Conservation (phyloP, 2,329 filamentous ascomycete species). For the Hirsutella thompsonii region DNA sequence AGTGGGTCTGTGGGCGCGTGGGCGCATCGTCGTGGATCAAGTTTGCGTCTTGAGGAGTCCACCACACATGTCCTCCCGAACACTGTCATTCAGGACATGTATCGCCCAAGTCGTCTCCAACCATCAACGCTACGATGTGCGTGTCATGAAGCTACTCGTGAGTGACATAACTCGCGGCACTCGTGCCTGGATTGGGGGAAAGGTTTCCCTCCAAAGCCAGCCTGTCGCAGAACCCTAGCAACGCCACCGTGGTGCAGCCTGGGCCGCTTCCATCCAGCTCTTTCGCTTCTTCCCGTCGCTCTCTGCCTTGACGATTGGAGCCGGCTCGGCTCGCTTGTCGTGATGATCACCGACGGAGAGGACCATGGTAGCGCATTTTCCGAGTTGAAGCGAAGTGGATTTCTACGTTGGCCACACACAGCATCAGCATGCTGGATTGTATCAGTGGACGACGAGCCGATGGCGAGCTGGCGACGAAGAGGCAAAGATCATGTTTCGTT, state of each 20-base stretch:
- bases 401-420: too few species aligned
- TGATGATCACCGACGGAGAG: not conserved
- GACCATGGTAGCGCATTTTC: too few species aligned
- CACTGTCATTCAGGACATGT: not conserved
- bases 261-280: not conserved
- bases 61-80: not conserved
- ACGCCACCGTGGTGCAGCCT: slow-evolving; percentile 4
- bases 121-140: not conserved
- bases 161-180: slow-evolving; percentile 1
- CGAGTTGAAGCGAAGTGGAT: too few species aligned
- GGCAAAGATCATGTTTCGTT: too few species aligned
- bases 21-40: slow-evolving; percentile 2
- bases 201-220: not conserved
- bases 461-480: too few species aligned
- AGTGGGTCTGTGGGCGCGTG: not conserved
- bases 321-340: not conserved
- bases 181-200: not conserved
- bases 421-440: too few species aligned
- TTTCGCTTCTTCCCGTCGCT: not conserved
- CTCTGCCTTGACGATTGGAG: too few species aligned
- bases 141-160: not conserved
- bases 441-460: too few species aligned
- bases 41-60: not conserved
- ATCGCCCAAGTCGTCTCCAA: not conserved
- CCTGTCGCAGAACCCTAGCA: not conserved